A percentile compares a stretch with the other conserved stretches of the same genome.
Evolutionary conservation across 139 green algal genomes (phyloP).

Genomic region (Micractinium conductrix): DNA sequence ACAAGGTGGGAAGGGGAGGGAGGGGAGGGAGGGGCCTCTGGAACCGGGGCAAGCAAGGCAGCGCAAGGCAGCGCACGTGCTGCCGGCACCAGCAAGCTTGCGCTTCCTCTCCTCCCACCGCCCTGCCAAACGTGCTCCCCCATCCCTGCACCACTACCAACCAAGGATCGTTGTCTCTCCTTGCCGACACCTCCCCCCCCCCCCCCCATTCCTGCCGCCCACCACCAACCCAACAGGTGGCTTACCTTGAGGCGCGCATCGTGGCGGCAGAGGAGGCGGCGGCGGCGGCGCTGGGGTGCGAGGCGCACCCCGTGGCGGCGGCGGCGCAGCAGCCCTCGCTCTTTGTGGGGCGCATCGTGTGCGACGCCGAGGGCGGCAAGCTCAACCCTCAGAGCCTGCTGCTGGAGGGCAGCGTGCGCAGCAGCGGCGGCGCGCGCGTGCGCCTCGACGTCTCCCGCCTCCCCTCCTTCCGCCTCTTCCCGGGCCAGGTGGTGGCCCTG

Average conservation of each 20-base stretch:
- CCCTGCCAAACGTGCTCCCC: too few species aligned
- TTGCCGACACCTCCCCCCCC: not conserved
- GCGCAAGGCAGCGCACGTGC: not conserved
- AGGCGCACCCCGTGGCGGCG: conserved; percentile 41
- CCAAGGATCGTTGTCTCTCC: too few species aligned
- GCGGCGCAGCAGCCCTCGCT: conserved; percentile 60
- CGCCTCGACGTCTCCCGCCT: conserved; percentile 73
- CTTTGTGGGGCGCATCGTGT: conserved; percentile 78
- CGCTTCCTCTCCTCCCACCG: not conserved
- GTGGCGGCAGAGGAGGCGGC: conserved; percentile 39
- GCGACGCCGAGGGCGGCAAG: conserved; percentile 58
- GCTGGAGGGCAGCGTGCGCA: conserved; percentile 76
- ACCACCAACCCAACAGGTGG: conserved; percentile 24
- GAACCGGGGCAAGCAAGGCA: not conserved
- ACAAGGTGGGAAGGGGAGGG: conserved; percentile 49
- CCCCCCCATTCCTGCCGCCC: not conserved
- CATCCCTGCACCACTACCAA: too few species aligned
- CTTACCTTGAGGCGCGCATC: conserved; percentile 63
- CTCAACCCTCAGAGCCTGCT: conserved; percentile 75
- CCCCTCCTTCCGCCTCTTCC: conserved; percentile 68
- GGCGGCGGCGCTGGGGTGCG: conserved; percentile 24
- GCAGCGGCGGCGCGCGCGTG: conserved; percentile 69
- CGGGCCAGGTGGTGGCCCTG: conserved; percentile 76
- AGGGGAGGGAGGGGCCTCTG: too few species aligned
- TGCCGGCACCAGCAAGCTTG: not conserved